Conservation (phyloP, 306 rosid genomes). For the Corylus avellana region DNA sequence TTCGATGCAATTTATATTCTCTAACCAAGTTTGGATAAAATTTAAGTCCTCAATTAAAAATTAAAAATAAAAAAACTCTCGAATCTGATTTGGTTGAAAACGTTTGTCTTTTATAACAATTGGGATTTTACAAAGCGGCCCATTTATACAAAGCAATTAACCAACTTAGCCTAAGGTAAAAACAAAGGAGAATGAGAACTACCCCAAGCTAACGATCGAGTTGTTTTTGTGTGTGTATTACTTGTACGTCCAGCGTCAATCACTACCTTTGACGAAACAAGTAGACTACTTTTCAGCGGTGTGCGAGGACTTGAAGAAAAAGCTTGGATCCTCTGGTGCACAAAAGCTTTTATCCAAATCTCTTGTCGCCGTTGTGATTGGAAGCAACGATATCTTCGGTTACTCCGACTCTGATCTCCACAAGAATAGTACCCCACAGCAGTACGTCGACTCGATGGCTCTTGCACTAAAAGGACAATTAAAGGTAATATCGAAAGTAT, state of each 20-base stretch:
- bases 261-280: constrained; percentile 51
- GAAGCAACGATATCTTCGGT: constrained; percentile 74
- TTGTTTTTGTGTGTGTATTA: background rate
- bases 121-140: background rate
- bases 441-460: constrained; percentile 51
- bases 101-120: background rate
- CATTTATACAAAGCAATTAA: too few species aligned
- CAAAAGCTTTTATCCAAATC: constrained; percentile 56
- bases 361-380: constrained; percentile 59
- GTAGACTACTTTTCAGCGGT: constrained; percentile 49
- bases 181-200: too few species aligned
- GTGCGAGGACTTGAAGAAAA: constrained; percentile 29
- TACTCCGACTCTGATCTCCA: constrained; percentile 45
- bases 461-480: constrained; percentile 49
- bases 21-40: too few species aligned
- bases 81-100: too few species aligned
- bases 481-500: constrained; percentile 35
- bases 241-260: constrained; percentile 31
- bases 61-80: too few species aligned
- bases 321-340: constrained; percentile 38
- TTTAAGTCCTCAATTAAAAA: too few species aligned
- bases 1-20: too few species aligned
- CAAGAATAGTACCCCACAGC: constrained; percentile 42
- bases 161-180: too few species aligned
- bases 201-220: too few species aligned